Percentiles rank a stretch among this genome's conserved stretches.
Conservation (phyloP, 1,284 basidiomycete species). For the Ustilago nuda region DNA sequence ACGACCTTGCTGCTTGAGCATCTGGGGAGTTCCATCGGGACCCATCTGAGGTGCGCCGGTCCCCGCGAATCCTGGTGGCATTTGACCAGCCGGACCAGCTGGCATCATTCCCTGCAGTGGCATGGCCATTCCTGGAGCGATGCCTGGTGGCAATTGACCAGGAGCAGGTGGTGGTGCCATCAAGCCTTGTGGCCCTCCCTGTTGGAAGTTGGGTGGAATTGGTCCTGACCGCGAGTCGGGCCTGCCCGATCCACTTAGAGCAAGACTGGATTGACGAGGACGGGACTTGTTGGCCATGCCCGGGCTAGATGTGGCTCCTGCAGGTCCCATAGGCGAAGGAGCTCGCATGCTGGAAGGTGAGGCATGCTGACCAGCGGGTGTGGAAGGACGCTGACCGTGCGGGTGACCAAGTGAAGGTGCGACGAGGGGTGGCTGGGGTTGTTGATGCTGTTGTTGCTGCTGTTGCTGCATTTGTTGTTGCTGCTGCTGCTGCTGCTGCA, state of each 20-base stretch:
- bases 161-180: conserved; percentile 54
- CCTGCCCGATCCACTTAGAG: conserved; percentile 33
- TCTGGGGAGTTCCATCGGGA: conserved; percentile 20
- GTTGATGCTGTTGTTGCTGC: conserved; percentile 50
- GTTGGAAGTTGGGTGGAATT: conserved; percentile 27
- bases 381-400: conserved; percentile 44
- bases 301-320: conserved; percentile 40
- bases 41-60: conserved; percentile 27
- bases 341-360: conserved; percentile 50
- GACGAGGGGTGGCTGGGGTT: conserved; percentile 37
- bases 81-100: conserved; percentile 22
- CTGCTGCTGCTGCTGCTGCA: background rate
- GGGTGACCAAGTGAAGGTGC: conserved; percentile 41
- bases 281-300: conserved; percentile 36
- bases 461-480: conserved; percentile 32
- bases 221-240: conserved; percentile 48
- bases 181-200: conserved; percentile 34
- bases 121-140: conserved; percentile 30
- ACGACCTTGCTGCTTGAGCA: conserved; percentile 44
- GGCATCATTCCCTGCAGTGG: conserved; percentile 27
- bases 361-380: conserved; percentile 39
- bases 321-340: conserved; percentile 44
- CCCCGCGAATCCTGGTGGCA: conserved; percentile 30
- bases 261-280: conserved; percentile 45
- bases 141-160: conserved; percentile 37